A percentile compares a stretch with the other conserved stretches of the same genome.
phyloP scores from a whole-genome alignment of 129 eudicot species.

The Artemisia argyi region DNA sequence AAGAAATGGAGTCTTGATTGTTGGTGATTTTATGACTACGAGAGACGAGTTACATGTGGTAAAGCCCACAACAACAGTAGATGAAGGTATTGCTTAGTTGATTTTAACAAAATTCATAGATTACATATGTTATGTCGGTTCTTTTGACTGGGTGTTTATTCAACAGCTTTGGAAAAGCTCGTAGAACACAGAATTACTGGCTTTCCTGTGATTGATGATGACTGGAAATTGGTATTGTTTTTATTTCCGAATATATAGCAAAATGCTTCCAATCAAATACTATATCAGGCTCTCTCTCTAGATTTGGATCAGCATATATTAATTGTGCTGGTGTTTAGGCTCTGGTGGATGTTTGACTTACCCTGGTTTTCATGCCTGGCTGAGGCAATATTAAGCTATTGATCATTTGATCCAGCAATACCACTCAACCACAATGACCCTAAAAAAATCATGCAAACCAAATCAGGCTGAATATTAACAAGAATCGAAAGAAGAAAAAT shows the following conservation, averaged over 20 bases:
- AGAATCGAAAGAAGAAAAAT: too few species aligned
- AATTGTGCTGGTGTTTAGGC: too few species aligned
- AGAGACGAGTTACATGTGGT: slow-evolving; percentile 83
- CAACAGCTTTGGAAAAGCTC: slow-evolving; percentile 77
- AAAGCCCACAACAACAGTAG: slow-evolving; percentile 83
- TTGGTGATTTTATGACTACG: slow-evolving; percentile 86
- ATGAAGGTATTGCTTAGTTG: slow-evolving; percentile 58
- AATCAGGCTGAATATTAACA: too few species aligned
- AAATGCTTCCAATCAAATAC: slow-evolving; percentile 1
- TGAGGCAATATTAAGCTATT: too few species aligned
- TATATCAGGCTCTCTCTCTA: neutral
- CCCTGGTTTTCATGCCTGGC: too few species aligned
- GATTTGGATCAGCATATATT: too few species aligned
- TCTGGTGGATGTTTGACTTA: too few species aligned
- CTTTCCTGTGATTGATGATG: slow-evolving; percentile 88
- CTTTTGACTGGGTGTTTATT: slow-evolving; percentile 21
- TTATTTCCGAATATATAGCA: slow-evolving; percentile 6
- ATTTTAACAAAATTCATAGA: neutral
- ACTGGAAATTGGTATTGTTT: slow-evolving; percentile 80
- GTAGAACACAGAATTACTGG: slow-evolving; percentile 90
- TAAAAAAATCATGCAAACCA: too few species aligned
- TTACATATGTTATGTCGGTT: slow-evolving; percentile 8
- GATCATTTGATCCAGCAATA: too few species aligned
- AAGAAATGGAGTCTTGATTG: slow-evolving; percentile 69
- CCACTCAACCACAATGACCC: too few species aligned